A percentile compares a stretch with the other conserved stretches of the same genome.
These are phyloP conservation scores for Hypsizygus marmoreus DNA, from an alignment of 768 basidiomycete genomes.

Conservation along the genomic window DNA sequence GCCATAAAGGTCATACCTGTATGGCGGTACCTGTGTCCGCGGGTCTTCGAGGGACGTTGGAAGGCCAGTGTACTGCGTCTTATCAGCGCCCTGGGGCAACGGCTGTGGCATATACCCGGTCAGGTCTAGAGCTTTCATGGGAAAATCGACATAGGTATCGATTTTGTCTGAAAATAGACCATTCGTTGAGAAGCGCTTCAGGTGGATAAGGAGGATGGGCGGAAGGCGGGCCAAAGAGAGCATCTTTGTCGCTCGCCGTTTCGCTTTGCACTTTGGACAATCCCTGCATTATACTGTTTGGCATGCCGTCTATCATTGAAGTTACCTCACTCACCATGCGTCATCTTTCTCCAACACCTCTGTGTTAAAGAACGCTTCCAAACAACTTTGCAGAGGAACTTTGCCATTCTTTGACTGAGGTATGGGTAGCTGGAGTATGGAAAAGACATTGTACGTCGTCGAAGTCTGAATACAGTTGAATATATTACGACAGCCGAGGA, in stretches of 20 bases:
- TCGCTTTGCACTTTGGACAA: slow-evolving; percentile 90
- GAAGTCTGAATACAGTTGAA: slow-evolving; percentile 67
- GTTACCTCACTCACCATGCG: slow-evolving; percentile 69
- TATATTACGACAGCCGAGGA: slow-evolving; percentile 1
- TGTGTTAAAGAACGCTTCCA: slow-evolving; percentile 87
- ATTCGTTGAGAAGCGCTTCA: slow-evolving; percentile 90
- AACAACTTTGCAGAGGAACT: slow-evolving; percentile 75
- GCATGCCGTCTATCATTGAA: not conserved
- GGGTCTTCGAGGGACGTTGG: slow-evolving; percentile 65
- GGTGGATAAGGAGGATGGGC: slow-evolving; percentile 87
- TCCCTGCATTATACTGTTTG: slow-evolving; percentile 57
- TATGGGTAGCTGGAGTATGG: slow-evolving; percentile 90
- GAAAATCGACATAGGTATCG: slow-evolving; percentile 93
- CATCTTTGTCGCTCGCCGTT: slow-evolving; percentile 83
- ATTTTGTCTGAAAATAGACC: slow-evolving; percentile 96
- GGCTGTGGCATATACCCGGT: slow-evolving; percentile 87
- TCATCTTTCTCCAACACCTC: slow-evolving; percentile 92
- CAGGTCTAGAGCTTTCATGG: slow-evolving; percentile 59
- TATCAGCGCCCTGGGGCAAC: slow-evolving; percentile 64
- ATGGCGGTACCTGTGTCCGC: slow-evolving; percentile 81
- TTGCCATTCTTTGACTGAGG: slow-evolving; percentile 63
- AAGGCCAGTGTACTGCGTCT: slow-evolving; percentile 45
- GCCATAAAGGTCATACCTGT: slow-evolving; percentile 90
- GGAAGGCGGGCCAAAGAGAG: slow-evolving; percentile 91
- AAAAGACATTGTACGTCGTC: slow-evolving; percentile 96